Evolutionary conservation across 768 basidiomycete species (phyloP), one percentile per base, ranked within the genome.

Genomic region (Boletus rubescentipes): DNA sequence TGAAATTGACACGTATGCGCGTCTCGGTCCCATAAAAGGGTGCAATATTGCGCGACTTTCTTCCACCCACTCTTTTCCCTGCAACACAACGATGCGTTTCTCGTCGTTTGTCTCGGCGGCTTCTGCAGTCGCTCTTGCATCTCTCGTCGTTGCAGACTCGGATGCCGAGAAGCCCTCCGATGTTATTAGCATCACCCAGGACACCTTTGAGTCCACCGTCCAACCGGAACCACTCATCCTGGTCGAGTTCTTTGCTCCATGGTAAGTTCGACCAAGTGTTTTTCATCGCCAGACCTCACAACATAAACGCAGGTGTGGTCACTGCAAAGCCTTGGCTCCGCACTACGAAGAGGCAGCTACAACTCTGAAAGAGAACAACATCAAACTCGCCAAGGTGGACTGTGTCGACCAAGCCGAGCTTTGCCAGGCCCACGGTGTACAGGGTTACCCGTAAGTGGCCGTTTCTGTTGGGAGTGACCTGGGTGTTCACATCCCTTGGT

Each of bases 271-370:
- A 44, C 23, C 11, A 29, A 0, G n/a, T 8, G 0, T 18, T 9
- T 29, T 15, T 18, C 2, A 7, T 36, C 15, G 8, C n/a, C 5
- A 5, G 21, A 16, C 26, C 38, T 53, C 2, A 63, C 9, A 9
- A 16, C 11, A 38, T 1, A 8, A 34, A 23, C 5, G n/a, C 49
- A 91, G 89, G 90, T 95, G 93, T 69, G 93, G 93, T 42, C 94
- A 97, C 76, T 97, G 95, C 80, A 96, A 96, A 67, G 90, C 93
- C 32, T 80, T 97, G 49, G 93, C 93, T 20, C 94, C 94, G 49
- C 87, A 96, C 59, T 96, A 95, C 61, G 92, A 95, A 69, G 86
- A 90, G 70, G 96, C 97, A 4, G 94, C 97, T 2, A 96, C 95
- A 11, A 76, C 84, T 34, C 85, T 99, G 71, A 97, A 96, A 77